These are phyloP conservation scores for Myriangium duriaei DNA, from an alignment of 2,329 filamentous ascomycete species.

Conservation along the genomic window DNA sequence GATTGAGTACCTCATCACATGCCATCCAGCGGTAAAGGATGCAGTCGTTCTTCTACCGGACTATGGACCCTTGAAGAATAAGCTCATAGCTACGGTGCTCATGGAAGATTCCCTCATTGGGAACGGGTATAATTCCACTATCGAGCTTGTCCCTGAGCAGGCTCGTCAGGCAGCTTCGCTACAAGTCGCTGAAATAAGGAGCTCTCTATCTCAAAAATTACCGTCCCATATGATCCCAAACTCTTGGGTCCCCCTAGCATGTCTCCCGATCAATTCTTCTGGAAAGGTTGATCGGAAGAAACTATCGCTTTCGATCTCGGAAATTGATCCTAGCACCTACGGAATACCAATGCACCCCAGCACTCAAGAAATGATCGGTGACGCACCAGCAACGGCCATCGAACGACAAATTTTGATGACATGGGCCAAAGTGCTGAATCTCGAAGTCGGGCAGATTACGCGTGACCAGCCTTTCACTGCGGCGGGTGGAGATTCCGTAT, in stretches of 20 bases:
- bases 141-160: not conserved
- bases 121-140: not conserved
- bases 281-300: constrained; percentile 27
- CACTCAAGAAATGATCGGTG: not conserved
- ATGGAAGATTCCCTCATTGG: not conserved
- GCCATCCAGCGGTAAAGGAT: not conserved
- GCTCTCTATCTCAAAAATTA: constrained; percentile 36
- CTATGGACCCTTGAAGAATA: not conserved
- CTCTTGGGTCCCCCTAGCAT: constrained; percentile 46
- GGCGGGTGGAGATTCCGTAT: constrained; percentile 35
- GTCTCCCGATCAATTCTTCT: constrained; percentile 32
- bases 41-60: not conserved
- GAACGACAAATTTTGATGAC: constrained; percentile 6
- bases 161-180: not conserved
- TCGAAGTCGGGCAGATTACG: constrained; percentile 23
- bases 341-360: constrained; percentile 10
- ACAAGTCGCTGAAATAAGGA: not conserved
- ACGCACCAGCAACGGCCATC: constrained; percentile 35
- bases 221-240: constrained; percentile 87
- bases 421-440: constrained; percentile 8
- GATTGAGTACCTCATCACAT: constrained; percentile 54
- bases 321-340: not conserved
- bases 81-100: not conserved
- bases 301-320: constrained; percentile 12
- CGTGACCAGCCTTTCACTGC: constrained; percentile 31